phyloP scores from a whole-genome alignment of 768 basidiomycete species.

The Daedaleopsis nitida region DNA sequence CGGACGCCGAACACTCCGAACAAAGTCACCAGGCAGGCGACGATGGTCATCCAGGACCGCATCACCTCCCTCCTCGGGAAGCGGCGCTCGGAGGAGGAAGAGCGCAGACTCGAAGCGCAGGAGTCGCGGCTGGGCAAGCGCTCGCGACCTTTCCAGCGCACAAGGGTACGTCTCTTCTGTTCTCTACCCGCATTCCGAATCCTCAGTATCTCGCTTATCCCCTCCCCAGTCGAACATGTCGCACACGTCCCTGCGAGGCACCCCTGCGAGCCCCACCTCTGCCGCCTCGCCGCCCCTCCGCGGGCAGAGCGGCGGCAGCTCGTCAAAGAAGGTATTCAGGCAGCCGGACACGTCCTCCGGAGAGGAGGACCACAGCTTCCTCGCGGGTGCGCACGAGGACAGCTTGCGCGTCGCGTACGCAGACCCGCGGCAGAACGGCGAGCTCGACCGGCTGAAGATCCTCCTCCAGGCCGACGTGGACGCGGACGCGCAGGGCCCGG shows the following conservation, averaged over 20 bases:
- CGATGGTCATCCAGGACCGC: constrained; percentile 68
- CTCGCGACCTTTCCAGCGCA: constrained; percentile 37
- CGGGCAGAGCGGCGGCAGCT: neutral
- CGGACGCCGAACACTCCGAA: constrained; percentile 18
- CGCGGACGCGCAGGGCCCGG: neutral
- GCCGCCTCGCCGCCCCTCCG: neutral
- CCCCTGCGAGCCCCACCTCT: constrained; percentile 1
- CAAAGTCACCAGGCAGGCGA: constrained; percentile 35
- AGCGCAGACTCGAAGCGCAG: constrained; percentile 9
- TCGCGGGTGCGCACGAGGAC: constrained; percentile 30
- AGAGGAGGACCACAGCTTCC: constrained; percentile 29
- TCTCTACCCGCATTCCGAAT: no score
- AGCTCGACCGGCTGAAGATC: constrained; percentile 57
- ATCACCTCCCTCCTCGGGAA: constrained; percentile 73
- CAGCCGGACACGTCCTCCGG: neutral
- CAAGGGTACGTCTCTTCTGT: constrained; percentile 35
- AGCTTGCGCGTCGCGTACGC: constrained; percentile 62
- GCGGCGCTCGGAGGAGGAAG: constrained; percentile 43
- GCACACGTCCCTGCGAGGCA: neutral
- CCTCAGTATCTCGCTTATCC: neutral
- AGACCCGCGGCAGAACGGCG: constrained; percentile 63
- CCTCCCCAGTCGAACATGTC: constrained; percentile 12
- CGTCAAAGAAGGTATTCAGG: neutral
- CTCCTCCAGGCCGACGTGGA: constrained; percentile 42
- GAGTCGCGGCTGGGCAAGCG: constrained; percentile 35